phyloP scores from a whole-genome alignment of 1,284 basidiomycete genomes.

The Trametes polyzona region DNA sequence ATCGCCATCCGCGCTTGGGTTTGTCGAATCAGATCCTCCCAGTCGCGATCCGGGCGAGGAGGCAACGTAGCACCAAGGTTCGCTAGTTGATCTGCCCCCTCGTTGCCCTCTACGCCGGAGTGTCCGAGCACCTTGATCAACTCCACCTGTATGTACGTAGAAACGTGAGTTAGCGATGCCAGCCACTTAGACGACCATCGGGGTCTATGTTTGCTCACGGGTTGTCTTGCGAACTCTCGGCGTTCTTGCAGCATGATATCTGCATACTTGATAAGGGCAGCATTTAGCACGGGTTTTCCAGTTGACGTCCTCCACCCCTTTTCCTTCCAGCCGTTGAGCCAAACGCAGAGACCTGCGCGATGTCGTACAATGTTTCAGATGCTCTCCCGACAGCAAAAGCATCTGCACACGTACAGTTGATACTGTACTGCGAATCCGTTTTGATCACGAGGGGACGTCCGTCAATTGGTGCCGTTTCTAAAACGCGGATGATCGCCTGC shows the following conservation, averaged over 20 bases:
- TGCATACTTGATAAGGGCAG: constrained; percentile 64
- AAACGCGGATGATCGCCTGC: constrained; percentile 75
- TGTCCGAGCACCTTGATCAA: constrained; percentile 76
- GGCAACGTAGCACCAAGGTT: constrained; percentile 53
- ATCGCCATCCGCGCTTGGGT: constrained; percentile 5
- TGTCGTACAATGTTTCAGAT: neutral
- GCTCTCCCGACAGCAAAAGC: neutral
- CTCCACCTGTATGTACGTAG: constrained; percentile 38
- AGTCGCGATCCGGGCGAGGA: constrained; percentile 54
- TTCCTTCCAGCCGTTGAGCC: constrained; percentile 62
- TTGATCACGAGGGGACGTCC: constrained; percentile 66
- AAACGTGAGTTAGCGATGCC: too few relatives aligned
- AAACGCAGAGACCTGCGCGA: constrained; percentile 57
- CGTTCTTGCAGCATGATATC: constrained; percentile 50
- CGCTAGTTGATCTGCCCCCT: constrained; percentile 74
- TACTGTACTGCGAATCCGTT: constrained; percentile 81
- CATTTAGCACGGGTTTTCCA: constrained; percentile 68
- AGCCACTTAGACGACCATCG: too few relatives aligned
- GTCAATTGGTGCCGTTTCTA: constrained; percentile 65
- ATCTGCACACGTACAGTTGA: constrained; percentile 55
- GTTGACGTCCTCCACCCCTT: constrained; percentile 53
- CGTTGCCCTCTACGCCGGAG: constrained; percentile 72
- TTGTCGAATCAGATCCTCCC: constrained; percentile 40
- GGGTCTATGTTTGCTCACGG: neutral
- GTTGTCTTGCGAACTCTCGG: constrained; percentile 52